Conservation (phyloP, 257 asterid genomes). For the Penstemon newberryi region DNA sequence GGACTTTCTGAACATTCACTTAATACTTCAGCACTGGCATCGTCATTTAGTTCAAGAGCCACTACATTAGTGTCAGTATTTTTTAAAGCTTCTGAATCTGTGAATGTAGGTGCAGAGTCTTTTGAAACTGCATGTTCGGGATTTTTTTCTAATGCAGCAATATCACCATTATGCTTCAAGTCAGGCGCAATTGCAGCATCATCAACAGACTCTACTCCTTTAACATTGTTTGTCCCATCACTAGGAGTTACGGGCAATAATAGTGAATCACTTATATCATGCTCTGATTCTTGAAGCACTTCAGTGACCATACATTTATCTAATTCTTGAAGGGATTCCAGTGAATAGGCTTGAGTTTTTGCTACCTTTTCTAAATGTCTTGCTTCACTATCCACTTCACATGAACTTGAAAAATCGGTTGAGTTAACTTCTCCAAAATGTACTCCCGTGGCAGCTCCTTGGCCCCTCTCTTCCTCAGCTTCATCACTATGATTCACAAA, state of each 20-base stretch:
- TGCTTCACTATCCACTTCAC: constrained; percentile 27
- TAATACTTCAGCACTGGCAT: constrained; percentile 1
- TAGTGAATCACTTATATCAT: constrained; percentile 8
- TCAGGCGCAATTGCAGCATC: constrained; percentile 15
- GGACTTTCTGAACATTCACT: constrained; percentile 27
- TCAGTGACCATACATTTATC: constrained; percentile 11
- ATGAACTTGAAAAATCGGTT: constrained; percentile 29
- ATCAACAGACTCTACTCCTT: constrained; percentile 26
- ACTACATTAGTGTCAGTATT: constrained; percentile 4
- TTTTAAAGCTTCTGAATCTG: constrained; percentile 23
- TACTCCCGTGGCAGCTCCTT: constrained; percentile 31
- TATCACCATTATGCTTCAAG: constrained; percentile 17
- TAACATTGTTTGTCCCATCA: constrained; percentile 19
- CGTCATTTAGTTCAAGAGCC: constrained; percentile 28
- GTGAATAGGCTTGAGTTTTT: constrained; percentile 21
- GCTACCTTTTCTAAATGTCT: constrained; percentile 24
- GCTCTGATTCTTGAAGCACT: constrained; percentile 14
- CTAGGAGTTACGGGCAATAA: constrained; percentile 19
- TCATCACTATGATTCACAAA: constrained; percentile 31
- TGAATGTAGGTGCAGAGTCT: background rate
- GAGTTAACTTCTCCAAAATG: constrained; percentile 19
- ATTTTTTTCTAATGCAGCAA: constrained; percentile 17
- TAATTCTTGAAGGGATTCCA: constrained; percentile 21
- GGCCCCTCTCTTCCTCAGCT: constrained; percentile 30
- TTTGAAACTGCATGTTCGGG: constrained; percentile 20